Conservation (phyloP, 305 asterid genomes). For the Fraxinus ornus region DNA sequence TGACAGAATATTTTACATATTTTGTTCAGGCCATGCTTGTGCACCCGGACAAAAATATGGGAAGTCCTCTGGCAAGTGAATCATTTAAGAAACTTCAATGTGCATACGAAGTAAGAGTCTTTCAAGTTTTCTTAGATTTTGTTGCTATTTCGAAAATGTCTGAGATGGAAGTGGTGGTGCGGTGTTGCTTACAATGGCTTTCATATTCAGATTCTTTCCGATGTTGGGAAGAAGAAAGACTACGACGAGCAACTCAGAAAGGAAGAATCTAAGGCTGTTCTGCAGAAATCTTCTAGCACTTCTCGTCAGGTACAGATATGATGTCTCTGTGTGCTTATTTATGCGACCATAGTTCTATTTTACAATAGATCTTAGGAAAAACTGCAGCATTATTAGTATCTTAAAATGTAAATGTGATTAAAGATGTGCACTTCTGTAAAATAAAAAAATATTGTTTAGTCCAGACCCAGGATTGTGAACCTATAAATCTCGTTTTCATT, state of each 20-base stretch:
- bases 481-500: background rate
- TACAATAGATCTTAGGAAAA: background rate
- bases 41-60: conserved; percentile 99
- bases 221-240: conserved; percentile 87
- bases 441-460: background rate
- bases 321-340: background rate
- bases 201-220: conserved; percentile 83
- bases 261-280: conserved; percentile 74
- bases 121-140: conserved; percentile 4
- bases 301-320: conserved; percentile 61
- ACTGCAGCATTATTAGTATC: background rate
- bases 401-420: background rate
- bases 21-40: conserved; percentile 89
- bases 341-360: background rate
- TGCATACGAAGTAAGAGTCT: conserved; percentile 78
- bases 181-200: conserved; percentile 29
- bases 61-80: conserved; percentile 86
- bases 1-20: conserved; percentile 9
- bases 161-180: conserved; percentile 22
- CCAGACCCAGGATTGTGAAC: background rate
- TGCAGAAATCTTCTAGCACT: conserved; percentile 78
- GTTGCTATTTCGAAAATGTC: conserved; percentile 19
- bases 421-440: background rate
- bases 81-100: conserved; percentile 96
- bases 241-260: conserved; percentile 89